Evolutionary conservation across 139 green algal genomes (phyloP), one percentile per base, ranked within the genome.

Genomic region (Spirogloea muscicola): DNA sequence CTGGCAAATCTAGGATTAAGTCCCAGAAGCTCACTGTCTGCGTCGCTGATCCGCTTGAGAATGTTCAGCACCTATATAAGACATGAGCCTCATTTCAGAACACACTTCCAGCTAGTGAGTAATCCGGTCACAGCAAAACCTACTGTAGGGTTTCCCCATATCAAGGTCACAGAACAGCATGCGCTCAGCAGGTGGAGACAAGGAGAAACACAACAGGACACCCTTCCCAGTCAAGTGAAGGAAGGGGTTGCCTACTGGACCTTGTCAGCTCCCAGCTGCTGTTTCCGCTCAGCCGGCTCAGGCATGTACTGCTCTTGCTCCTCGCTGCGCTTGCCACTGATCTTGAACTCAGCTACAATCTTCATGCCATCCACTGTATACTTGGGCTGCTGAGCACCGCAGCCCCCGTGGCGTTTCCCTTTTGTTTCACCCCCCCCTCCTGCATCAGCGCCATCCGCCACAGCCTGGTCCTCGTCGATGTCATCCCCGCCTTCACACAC

Each of bases 311-410:
- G 73, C 52, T 83, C 78, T 27, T 83, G 51, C 27, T 88, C 85
- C 49, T 90, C 49, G n/a, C 93, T 86, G 0, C 83, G 48, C 9
- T 80, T 84, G 80, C 93, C n/a, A n/a, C n/a, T 95, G 21, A 85
- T 75, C 72, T 89, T 87, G 69, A 96, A 98, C 84, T 98, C 93
- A 2, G 88, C 86, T 65, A 91, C 83, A 63, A 98, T 92, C 57
- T 91, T 93, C 76, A 95, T 89, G 57, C 85, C 85, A 21, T 93
- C 85, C 58, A 96, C 62, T 33, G 84, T 87, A 81, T 97, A 96
- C 29, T 76, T 82, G 0, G 93, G 93, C 89, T 98, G 93, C 13
- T 83, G 83, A 3, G 79, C 85, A 16, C 93, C 92, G 63, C 77
- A 84, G 29, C 77, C 77, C 6, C 76, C 76, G 3, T 21, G 68